phyloP scores from a whole-genome alignment of 257 asterid genomes.

The Solanum gracilifrons region DNA sequence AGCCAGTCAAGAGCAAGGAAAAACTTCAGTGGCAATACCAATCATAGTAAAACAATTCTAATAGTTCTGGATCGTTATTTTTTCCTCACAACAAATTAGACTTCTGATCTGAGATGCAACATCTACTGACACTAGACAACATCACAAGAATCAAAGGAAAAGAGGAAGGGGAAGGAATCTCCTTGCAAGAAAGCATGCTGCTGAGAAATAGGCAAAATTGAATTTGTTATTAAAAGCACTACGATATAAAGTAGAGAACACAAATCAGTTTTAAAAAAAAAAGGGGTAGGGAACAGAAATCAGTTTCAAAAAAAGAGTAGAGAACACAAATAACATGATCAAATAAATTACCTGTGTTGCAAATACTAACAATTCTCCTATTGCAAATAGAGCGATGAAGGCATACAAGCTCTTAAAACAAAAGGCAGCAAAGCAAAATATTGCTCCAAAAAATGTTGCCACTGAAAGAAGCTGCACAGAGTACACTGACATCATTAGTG shows the following conservation, averaged over 20 bases:
- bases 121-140: neutral
- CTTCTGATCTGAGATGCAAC: neutral
- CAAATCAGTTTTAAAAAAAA: neutral
- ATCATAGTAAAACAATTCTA: neutral
- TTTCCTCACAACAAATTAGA: neutral
- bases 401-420: conserved; percentile 62
- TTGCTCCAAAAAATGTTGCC: conserved; percentile 57
- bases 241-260: neutral
- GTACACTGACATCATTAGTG: neutral
- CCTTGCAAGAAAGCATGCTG: neutral
- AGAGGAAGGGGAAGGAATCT: neutral
- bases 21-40: neutral
- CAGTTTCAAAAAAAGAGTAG: neutral
- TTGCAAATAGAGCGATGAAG: conserved; percentile 53
- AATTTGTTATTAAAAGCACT: neutral
- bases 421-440: conserved; percentile 76
- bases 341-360: conserved; percentile 71
- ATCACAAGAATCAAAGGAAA: neutral
- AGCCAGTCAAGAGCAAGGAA: neutral
- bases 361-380: conserved; percentile 76
- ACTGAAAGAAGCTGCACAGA: conserved; percentile 61
- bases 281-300: no score
- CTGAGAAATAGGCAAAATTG: neutral
- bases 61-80: neutral
- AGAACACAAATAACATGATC: neutral